phyloP scores from a whole-genome alignment of 768 basidiomycete genomes.

The Pulveroboletus sp. region DNA sequence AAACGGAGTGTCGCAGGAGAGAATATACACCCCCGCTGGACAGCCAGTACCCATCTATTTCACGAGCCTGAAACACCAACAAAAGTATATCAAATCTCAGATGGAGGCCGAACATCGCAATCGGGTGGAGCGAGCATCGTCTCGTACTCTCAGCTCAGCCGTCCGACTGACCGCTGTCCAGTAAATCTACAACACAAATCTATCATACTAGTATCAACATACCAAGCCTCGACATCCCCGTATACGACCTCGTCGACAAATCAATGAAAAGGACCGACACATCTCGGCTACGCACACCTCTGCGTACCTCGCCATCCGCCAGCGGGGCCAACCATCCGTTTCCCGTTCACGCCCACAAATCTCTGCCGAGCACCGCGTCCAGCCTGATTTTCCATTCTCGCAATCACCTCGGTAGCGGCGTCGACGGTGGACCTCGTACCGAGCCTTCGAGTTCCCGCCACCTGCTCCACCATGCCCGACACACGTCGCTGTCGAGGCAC shows the following conservation, averaged over 20 bases:
- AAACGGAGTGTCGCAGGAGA: too few relatives aligned
- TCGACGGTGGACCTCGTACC: conserved; percentile 6
- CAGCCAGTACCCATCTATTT: too few relatives aligned
- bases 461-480: not conserved
- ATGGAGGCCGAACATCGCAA: too few relatives aligned
- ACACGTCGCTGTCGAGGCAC: conserved; percentile 18
- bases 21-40: too few relatives aligned
- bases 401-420: conserved; percentile 18
- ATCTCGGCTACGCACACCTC: conserved; percentile 5
- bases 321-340: not conserved
- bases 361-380: conserved; percentile 5
- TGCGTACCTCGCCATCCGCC: conserved; percentile 1
- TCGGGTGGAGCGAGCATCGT: too few relatives aligned
- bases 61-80: too few relatives aligned
- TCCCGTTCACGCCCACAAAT: conserved; percentile 2
- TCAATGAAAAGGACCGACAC: conserved; percentile 5
- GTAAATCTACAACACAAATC: conserved; percentile 4
- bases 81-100: too few relatives aligned
- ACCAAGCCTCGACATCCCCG: too few relatives aligned
- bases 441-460: not conserved
- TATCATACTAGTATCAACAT: not conserved
- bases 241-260: conserved; percentile 6
- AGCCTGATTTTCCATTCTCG: conserved; percentile 22
- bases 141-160: too few relatives aligned
- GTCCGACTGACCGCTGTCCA: too few relatives aligned